phyloP scores from a whole-genome alignment of 192 early-diverging fungal genomes.

The Dispira simplex region DNA sequence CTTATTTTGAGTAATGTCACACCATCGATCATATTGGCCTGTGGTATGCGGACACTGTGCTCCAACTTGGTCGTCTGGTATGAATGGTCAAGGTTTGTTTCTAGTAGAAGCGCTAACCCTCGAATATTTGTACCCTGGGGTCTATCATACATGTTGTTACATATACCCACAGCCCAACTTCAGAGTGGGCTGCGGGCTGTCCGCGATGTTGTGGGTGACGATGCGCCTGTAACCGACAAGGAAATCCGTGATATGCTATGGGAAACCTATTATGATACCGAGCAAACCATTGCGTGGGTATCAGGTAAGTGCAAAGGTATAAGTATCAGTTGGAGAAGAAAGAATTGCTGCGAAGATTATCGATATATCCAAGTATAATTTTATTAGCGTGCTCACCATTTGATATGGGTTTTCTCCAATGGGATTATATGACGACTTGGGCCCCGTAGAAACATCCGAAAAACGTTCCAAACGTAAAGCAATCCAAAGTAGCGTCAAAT shows the following conservation, averaged over 20 bases:
- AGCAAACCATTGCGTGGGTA: not conserved
- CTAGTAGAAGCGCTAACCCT: too few species aligned
- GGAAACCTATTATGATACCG: slow-evolving; percentile 7
- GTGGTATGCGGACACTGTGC: not conserved
- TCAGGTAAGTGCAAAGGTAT: not conserved
- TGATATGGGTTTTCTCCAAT: too few species aligned
- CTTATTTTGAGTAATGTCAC: not conserved
- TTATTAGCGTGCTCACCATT: too few species aligned
- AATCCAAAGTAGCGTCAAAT: too few species aligned
- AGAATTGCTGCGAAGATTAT: too few species aligned
- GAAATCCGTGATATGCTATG: slow-evolving; percentile 8
- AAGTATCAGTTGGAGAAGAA: not conserved
- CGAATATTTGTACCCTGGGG: not conserved
- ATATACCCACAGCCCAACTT: not conserved
- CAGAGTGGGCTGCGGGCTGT: not conserved
- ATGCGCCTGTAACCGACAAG: not conserved
- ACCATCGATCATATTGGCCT: too few species aligned
- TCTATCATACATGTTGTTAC: not conserved
- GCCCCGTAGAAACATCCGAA: too few species aligned
- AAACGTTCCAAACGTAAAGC: too few species aligned
- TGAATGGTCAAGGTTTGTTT: too few species aligned
- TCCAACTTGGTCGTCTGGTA: not conserved
- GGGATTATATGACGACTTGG: too few species aligned
- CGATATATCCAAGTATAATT: too few species aligned
- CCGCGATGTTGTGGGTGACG: not conserved